Evolutionary conservation across 2,329 filamentous ascomycete genomes (phyloP).

Genomic region (Achaetomium macrosporum): DNA sequence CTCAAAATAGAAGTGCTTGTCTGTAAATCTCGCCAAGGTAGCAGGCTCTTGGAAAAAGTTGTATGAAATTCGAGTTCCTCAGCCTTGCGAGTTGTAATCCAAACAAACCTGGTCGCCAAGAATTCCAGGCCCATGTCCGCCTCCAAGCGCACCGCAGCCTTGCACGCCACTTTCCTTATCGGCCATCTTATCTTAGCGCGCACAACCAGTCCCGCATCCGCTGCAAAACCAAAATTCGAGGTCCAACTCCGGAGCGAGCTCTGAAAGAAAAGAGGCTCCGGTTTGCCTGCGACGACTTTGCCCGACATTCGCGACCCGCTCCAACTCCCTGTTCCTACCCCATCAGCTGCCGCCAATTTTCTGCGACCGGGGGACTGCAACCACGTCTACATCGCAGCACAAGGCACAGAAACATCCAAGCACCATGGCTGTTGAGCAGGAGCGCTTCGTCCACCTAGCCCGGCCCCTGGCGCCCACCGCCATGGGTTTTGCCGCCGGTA

Average conservation of each 20-base stretch:
- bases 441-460: constrained; percentile 90
- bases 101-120: constrained; percentile 6
- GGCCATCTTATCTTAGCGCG: constrained; percentile 46
- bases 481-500: constrained; percentile 72
- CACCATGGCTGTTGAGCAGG: constrained; percentile 73
- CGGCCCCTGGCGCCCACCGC: constrained; percentile 80
- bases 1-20: not conserved
- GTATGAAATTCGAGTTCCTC: constrained; percentile 24
- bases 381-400: constrained; percentile 17
- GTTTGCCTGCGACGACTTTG: constrained; percentile 18
- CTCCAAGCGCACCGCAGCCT: constrained; percentile 14
- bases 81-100: constrained; percentile 30
- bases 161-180: constrained; percentile 31
- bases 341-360: constrained; percentile 20
- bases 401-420: constrained; percentile 23
- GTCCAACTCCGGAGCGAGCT: constrained; percentile 18
- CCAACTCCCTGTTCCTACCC: constrained; percentile 17
- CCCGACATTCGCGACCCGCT: constrained; percentile 19
- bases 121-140: not conserved
- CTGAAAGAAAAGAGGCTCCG: constrained; percentile 23
- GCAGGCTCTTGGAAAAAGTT: constrained; percentile 28
- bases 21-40: not conserved
- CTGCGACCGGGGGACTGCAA: constrained; percentile 11
- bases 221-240: constrained; percentile 29
- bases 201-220: constrained; percentile 44